These are phyloP conservation scores for Casuarina equisetifolia DNA, from an alignment of 306 rosid genomes.

Conservation along the genomic window DNA sequence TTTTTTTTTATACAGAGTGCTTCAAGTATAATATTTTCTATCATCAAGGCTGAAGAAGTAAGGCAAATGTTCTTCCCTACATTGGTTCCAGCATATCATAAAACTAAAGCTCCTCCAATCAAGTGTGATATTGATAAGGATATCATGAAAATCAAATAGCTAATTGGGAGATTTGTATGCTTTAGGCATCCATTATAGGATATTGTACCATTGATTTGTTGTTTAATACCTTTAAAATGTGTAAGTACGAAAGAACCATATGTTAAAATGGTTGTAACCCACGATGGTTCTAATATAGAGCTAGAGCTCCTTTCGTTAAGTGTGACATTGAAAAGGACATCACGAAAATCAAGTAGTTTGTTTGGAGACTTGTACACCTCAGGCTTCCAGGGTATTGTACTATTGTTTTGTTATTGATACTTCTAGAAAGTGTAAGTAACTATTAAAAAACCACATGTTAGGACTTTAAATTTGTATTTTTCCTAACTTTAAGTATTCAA, in stretches of 20 bases:
- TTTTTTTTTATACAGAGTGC: slow-evolving; percentile 46
- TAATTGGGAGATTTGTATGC: background rate
- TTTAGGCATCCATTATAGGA: background rate
- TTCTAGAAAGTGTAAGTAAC: background rate
- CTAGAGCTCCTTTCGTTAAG: too few relatives aligned
- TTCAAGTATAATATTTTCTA: slow-evolving; percentile 50
- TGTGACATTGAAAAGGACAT: too few relatives aligned
- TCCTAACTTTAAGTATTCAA: background rate
- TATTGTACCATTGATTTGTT: background rate
- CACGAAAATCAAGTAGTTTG: too few relatives aligned
- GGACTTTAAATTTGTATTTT: background rate
- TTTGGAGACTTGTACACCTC: too few relatives aligned
- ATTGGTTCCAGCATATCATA: slow-evolving; percentile 34
- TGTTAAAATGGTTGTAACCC: too few relatives aligned
- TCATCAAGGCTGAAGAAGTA: slow-evolving; percentile 58
- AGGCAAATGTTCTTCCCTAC: slow-evolving; percentile 49
- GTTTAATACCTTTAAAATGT: background rate
- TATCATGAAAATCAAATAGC: background rate
- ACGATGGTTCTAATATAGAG: too few relatives aligned
- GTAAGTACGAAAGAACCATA: too few relatives aligned
- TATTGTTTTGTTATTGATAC: too few relatives aligned
- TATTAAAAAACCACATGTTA: background rate
- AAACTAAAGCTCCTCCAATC: slow-evolving; percentile 28
- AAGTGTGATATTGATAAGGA: slow-evolving; percentile 10
- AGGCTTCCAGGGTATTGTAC: too few relatives aligned